A percentile compares a stretch with the other conserved stretches of the same genome.
Evolutionary conservation across 2,329 filamentous ascomycete genomes (phyloP).

Genomic region (Aquanectria penicillioides): DNA sequence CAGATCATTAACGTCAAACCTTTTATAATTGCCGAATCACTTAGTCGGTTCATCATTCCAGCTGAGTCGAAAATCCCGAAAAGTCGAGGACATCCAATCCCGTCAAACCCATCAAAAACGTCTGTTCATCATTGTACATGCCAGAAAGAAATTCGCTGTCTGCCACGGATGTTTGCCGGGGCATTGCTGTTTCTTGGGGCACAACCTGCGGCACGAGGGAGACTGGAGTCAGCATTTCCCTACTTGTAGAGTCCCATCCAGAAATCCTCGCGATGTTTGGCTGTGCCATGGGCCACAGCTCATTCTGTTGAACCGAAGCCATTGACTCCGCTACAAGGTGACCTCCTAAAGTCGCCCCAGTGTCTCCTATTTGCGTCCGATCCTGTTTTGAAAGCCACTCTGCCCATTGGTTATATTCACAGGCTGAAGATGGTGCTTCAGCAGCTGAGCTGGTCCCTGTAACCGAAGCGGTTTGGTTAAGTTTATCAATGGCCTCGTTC

Average conservation of each 20-base stretch:
- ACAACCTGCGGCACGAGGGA: slow-evolving; percentile 3
- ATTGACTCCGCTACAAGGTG: not conserved
- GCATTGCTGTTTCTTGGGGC: slow-evolving; percentile 2
- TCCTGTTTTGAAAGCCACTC: slow-evolving; percentile 34
- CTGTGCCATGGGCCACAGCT: not conserved
- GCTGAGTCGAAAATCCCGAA: slow-evolving; percentile 23
- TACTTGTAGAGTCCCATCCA: not conserved
- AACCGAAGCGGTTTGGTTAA: slow-evolving; percentile 5
- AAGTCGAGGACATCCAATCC: slow-evolving; percentile 39
- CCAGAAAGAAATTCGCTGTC: slow-evolving; percentile 17
- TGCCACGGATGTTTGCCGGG: not conserved
- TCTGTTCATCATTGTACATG: slow-evolving; percentile 34
- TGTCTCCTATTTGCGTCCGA: not conserved
- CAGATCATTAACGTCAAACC: no score
- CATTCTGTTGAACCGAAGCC: not conserved
- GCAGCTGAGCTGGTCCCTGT: not conserved
- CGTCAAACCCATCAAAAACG: slow-evolving; percentile 38
- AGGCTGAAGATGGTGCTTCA: not conserved
- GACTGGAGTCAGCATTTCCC: not conserved
- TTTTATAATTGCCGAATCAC: no score
- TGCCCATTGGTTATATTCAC: slow-evolving; percentile 34
- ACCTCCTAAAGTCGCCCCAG: not conserved
- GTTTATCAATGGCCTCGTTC: slow-evolving; percentile 32
- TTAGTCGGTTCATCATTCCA: slow-evolving; percentile 8
- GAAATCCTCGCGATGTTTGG: not conserved